Evolutionary conservation across 331 rosid species (phyloP).

Genomic region (Malus hybrid): DNA sequence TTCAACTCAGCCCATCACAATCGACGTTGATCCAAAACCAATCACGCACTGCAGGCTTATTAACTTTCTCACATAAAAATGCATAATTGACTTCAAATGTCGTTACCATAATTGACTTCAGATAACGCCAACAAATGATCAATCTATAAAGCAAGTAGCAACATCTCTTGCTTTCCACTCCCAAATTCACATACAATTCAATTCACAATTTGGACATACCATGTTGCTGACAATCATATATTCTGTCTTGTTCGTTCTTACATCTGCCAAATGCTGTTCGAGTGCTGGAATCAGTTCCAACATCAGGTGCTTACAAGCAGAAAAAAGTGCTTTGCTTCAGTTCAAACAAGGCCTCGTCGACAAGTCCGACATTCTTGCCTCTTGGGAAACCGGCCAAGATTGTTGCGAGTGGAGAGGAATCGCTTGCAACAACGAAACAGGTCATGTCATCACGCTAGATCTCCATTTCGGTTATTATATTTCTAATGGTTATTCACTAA

Average conservation of each 20-base stretch:
- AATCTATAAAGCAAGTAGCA: too few species aligned
- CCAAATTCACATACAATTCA: neutral
- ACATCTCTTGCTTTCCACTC: too few species aligned
- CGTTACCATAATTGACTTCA: neutral
- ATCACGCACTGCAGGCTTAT: too few species aligned
- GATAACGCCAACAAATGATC: neutral
- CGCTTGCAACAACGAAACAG: constrained; percentile 19
- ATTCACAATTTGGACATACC: neutral
- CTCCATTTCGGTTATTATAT: neutral
- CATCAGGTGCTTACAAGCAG: constrained; percentile 11
- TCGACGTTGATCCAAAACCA: too few species aligned
- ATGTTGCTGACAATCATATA: neutral
- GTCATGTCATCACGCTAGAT: constrained; percentile 14
- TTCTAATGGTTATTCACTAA: neutral
- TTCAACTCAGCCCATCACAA: too few species aligned
- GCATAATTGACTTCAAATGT: too few species aligned
- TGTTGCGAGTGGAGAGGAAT: constrained; percentile 39
- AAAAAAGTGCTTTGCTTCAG: constrained; percentile 29
- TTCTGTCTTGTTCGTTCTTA: neutral
- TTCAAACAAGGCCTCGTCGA: constrained; percentile 21
- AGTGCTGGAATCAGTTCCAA: constrained; percentile 2
- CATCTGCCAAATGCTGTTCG: neutral
- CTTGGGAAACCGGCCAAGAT: constrained; percentile 30
- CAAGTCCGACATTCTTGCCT: neutral
- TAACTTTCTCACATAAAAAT: too few species aligned